Evolutionary conservation across 768 basidiomycete species (phyloP).

Genomic region (Xanthoconium stramineum): DNA sequence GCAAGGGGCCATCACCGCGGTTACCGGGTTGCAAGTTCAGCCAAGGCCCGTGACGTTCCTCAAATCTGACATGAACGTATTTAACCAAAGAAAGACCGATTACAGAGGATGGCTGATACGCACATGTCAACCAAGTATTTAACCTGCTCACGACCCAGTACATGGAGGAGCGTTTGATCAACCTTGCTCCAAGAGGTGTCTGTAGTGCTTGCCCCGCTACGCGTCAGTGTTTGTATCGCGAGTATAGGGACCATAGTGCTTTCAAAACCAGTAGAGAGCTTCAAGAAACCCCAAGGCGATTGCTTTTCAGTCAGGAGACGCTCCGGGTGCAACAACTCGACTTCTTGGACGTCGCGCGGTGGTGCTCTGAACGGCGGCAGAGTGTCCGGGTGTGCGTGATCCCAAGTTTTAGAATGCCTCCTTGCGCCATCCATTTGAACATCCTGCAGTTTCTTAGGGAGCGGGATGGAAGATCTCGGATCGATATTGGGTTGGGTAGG

Average conservation of each 20-base stretch:
- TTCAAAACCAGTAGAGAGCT: constrained; percentile 37
- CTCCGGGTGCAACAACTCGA: constrained; percentile 33
- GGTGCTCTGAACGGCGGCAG: constrained; percentile 19
- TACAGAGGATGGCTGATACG: constrained; percentile 6
- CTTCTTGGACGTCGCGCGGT: constrained; percentile 22
- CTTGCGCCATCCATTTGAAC: constrained; percentile 21
- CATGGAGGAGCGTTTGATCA: constrained; percentile 28
- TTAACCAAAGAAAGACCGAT: background rate
- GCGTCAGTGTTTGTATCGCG: constrained; percentile 42
- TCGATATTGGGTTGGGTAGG: constrained; percentile 18
- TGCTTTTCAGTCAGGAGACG: constrained; percentile 35
- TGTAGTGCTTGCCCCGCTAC: constrained; percentile 19
- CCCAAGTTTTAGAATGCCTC: constrained; percentile 22
- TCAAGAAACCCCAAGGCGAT: constrained; percentile 39
- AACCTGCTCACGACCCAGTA: constrained; percentile 35
- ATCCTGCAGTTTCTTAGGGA: constrained; percentile 21
- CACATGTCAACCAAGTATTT: constrained; percentile 39
- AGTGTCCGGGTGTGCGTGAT: constrained; percentile 8
- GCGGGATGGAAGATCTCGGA: constrained; percentile 23
- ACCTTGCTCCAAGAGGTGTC: constrained; percentile 24
- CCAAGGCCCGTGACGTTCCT: constrained; percentile 44
- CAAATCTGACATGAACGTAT: constrained; percentile 33
- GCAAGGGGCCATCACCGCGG: constrained; percentile 31
- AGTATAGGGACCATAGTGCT: constrained; percentile 46
- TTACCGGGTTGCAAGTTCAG: constrained; percentile 35